Evolutionary conservation across 192 early-diverging fungal species (phyloP), one percentile per base, ranked within the genome.

Genomic region (Entomortierella chlamydospora): DNA sequence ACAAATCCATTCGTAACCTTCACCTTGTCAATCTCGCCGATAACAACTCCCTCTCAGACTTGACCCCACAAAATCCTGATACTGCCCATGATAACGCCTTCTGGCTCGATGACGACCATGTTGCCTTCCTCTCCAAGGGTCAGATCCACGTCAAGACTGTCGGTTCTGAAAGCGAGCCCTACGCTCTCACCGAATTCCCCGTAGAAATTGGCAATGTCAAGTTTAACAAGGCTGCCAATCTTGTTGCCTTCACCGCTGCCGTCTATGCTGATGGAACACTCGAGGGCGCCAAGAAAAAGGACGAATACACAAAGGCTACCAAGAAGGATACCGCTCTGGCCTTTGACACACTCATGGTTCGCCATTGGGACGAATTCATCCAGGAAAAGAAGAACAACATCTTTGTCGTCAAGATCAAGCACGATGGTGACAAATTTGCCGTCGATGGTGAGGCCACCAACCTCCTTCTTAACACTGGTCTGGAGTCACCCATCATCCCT

Each of bases 321-420:
- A 85, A 84, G 60, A 85, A 83, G 30, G 91, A 92, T 33, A 86
- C 91, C 12, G 93, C 85, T 30, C 62, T 86, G 20, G 86, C 81
- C 15, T 93, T 85, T 81, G 90, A 94, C 25, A 74, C 90, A 28
- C 82, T 95, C 63, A 93, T 91, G 90, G 89, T 95, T 45, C 87
- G 94, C 31, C 94, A 95, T 68, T 95, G 94, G 93, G 94, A 95
- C 63, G 77, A 83, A 8, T 92, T 87, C 59, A 76, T 84, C 2
- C 72, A 86, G 39, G 83, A 88, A 28, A 90, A 91, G 81, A 81
- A 86, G 63, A 84, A 88, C 39, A 88, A 91, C 61, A 86, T 92
- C 58, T 89, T 92, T 79, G 61, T 83, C 0, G 82, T 88, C 29
- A 61, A 69, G 15, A 71, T 90, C 56, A 39, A 72, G 49, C 58